Evolutionary conservation across 2,329 filamentous ascomycete genomes (phyloP), one percentile per base, ranked within the genome.

Genomic region (Penicillium sp.): DNA sequence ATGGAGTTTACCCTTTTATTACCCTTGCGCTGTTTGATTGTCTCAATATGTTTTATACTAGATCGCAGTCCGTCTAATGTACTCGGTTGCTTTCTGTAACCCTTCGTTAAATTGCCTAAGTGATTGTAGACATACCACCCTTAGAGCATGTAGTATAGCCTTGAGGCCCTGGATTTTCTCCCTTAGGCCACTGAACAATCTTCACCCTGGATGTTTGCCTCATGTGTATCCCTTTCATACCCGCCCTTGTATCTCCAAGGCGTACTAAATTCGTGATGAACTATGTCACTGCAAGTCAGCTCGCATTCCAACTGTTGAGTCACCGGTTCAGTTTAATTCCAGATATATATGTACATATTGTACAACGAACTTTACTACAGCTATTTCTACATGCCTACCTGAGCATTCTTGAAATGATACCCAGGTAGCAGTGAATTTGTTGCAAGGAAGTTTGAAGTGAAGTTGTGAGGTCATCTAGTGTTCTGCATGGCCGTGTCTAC

Each of bases 1-100:
- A 64, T 63, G 63, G 61, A 64, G 58, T 64, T 64, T 63, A 57
- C 58, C 39, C 58, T 49, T 60, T 55, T 57, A 55, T 63, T 59
- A 59, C 56, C 53, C 39, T 35, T 35, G 48, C 45, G 55, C 53
- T 58, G 43, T 43, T 47, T 59, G 10, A 31, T 55, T 63, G 56
- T 58, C 43, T 63, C 50, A 44, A 56, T 63, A 61, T 59, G 58
- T 61, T 53, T 62, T 63, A 58, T 46, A 47, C 48, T 55, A 41
- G 57, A 59, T 54, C 56, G 56, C 52, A 33, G 22, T 26, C 41
- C 48, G 48, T 53, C 56, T 49, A 63, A 64, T 67, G 62, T 62
- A 65, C 63, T 66, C 57, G 60, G 58, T 64, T 65, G 57, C 58
- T 56, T 22, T 53, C 60, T 26, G 41, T 51, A 51, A 45, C n/a